These are phyloP conservation scores for Rachicladosporium sp. DNA, from an alignment of 2,329 filamentous ascomycete species.

Conservation along the genomic window DNA sequence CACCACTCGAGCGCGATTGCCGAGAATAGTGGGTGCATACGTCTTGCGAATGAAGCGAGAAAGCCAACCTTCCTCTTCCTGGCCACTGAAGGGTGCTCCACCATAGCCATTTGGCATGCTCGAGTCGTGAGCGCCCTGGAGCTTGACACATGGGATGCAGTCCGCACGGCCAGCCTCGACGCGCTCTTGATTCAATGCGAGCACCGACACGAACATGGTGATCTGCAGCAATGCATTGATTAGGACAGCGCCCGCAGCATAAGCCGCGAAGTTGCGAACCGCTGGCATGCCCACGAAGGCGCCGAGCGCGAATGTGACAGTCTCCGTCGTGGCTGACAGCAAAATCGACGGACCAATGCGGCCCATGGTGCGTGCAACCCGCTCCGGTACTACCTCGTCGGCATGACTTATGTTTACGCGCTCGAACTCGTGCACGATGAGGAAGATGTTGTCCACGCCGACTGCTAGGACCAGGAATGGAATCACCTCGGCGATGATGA, in stretches of 20 bases:
- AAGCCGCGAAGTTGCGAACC: conserved; percentile 92
- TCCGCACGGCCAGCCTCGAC: conserved; percentile 83
- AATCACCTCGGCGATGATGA: conserved; percentile 98
- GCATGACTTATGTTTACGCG: conserved; percentile 85
- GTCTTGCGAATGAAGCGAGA: conserved; percentile 81
- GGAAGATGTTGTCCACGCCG: conserved; percentile 96
- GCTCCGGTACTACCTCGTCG: conserved; percentile 73
- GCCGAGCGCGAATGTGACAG: conserved; percentile 81
- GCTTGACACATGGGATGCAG: conserved; percentile 78
- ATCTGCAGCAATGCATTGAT: conserved; percentile 96
- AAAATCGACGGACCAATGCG: conserved; percentile 95
- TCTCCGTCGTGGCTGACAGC: conserved; percentile 89
- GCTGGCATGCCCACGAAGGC: conserved; percentile 96
- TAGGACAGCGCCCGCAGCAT: conserved; percentile 88
- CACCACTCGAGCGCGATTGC: conserved; percentile 63
- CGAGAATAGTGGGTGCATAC: conserved; percentile 73
- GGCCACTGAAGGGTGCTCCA: conserved; percentile 52
- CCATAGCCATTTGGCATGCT: conserved; percentile 48
- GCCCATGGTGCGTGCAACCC: conserved; percentile 78
- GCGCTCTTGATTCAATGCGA: conserved; percentile 80
- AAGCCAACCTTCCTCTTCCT: conserved; percentile 69
- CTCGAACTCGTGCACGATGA: conserved; percentile 97
- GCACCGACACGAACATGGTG: conserved; percentile 89
- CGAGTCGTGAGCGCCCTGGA: conserved; percentile 60
- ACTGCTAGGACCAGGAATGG: conserved; percentile 94